phyloP scores from a whole-genome alignment of 305 asterid genomes.

The Fraxinus baroniana region DNA sequence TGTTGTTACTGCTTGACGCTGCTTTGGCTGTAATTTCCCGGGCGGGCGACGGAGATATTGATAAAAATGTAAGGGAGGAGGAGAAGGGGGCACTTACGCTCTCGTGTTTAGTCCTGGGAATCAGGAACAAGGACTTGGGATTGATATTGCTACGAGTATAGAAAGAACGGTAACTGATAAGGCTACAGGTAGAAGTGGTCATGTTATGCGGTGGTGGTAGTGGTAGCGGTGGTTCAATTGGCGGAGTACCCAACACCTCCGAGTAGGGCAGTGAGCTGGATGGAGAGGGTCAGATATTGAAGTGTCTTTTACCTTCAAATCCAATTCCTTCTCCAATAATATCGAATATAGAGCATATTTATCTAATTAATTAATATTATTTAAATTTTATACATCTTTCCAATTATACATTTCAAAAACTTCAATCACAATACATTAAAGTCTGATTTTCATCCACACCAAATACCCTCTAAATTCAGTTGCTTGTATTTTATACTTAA shows the following conservation, averaged over 20 bases:
- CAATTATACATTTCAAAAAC: no score
- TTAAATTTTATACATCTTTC: no score
- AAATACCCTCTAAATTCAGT: no score
- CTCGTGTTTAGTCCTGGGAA: neutral
- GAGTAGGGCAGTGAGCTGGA: neutral
- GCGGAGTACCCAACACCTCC: neutral
- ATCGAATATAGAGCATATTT: no score
- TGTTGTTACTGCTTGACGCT: conserved; percentile 15
- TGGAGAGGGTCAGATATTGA: neutral
- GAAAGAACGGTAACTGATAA: neutral
- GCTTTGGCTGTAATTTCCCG: conserved; percentile 29
- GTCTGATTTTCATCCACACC: no score
- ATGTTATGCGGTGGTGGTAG: neutral
- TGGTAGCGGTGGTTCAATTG: neutral
- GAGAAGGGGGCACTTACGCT: neutral
- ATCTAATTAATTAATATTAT: no score
- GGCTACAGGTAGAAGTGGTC: neutral
- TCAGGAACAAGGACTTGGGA: neutral
- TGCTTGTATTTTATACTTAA: no score
- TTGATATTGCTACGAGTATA: neutral
- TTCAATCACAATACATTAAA: no score
- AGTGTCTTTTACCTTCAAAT: neutral
- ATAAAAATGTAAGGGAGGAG: neutral
- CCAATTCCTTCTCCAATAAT: neutral
- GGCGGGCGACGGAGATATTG: neutral